Evolutionary conservation across 2,329 filamentous ascomycete genomes (phyloP).

Genomic region (Colletotrichum sp.): DNA sequence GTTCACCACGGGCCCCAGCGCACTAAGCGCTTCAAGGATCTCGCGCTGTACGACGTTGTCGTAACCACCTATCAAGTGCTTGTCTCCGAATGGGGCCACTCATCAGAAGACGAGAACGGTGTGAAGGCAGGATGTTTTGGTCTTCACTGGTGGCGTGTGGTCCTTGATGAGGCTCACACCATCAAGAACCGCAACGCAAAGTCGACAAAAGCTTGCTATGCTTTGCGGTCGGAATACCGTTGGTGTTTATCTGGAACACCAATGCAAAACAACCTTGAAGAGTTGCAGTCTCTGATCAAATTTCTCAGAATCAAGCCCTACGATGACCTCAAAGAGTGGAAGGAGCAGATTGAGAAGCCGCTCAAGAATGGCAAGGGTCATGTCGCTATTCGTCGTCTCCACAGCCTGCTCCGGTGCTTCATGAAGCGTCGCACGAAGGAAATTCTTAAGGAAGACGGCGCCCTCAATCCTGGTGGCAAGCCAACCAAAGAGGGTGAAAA

Average conservation of each 20-base stretch:
- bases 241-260: constrained; percentile 98
- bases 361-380: constrained; percentile 91
- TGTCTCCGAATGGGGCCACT: constrained; percentile 84
- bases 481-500: constrained; percentile 45
- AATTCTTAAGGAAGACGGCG: constrained; percentile 87
- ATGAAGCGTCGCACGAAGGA: constrained; percentile 99
- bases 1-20: constrained; percentile 91
- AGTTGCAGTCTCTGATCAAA: constrained; percentile 90
- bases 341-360: constrained; percentile 86
- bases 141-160: constrained; percentile 92
- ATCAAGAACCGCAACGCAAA: constrained; percentile 99
- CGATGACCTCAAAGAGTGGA: constrained; percentile 85
- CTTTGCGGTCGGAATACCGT: constrained; percentile 82
- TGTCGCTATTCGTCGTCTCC: constrained; percentile 85
- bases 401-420: constrained; percentile 86
- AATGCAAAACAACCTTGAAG: constrained; percentile 98
- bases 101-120: constrained; percentile 63
- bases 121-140: constrained; percentile 86
- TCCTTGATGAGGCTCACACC: constrained; percentile 95
- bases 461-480: constrained; percentile 78
- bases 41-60: constrained; percentile 90
- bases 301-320: constrained; percentile 94
- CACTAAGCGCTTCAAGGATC: constrained; percentile 77
- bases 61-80: constrained; percentile 97
- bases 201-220: constrained; percentile 89